Conservation (phyloP, 78 protist species). For the Pelomyxa schiedti region DNA sequence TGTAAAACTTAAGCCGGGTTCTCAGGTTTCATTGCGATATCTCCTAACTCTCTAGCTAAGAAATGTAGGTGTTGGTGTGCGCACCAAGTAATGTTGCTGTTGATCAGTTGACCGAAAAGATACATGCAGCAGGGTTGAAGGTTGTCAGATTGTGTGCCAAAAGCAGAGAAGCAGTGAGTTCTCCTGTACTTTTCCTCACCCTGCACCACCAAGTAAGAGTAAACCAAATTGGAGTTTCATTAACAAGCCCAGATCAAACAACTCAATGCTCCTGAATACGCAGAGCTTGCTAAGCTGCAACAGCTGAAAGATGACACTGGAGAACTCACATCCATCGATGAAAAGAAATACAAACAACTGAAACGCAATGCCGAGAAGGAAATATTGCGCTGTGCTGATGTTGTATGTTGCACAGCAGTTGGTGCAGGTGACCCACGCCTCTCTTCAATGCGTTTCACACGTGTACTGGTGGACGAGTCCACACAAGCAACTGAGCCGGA, state of each 20-base stretch:
- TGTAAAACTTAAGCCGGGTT: slow-evolving; percentile 6
- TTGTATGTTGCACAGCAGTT: slow-evolving; percentile 94
- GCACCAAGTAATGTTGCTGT: slow-evolving; percentile 99
- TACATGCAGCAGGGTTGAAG: slow-evolving; percentile 90
- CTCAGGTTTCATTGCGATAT: background rate
- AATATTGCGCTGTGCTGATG: slow-evolving; percentile 87
- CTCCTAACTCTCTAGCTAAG: too few species aligned
- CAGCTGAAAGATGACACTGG: slow-evolving; percentile 67
- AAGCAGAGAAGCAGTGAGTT: slow-evolving; percentile 82
- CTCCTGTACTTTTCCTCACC: slow-evolving; percentile 82
- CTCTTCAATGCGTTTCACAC: slow-evolving; percentile 55
- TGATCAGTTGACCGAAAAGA: slow-evolving; percentile 92
- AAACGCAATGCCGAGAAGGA: slow-evolving; percentile 61
- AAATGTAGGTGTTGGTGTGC: slow-evolving; percentile 91
- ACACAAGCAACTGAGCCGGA: slow-evolving; percentile 99
- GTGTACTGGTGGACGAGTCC: slow-evolving; percentile 93
- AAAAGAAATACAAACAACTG: slow-evolving; percentile 28
- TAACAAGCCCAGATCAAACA: too few species aligned
- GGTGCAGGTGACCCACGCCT: slow-evolving; percentile 98
- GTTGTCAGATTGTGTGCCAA: slow-evolving; percentile 95
- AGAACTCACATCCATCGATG: slow-evolving; percentile 52
- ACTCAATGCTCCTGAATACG: slow-evolving; percentile 27
- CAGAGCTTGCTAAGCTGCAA: slow-evolving; percentile 75
- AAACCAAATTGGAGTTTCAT: too few species aligned
- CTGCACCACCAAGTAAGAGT: slow-evolving; percentile 89